These are phyloP conservation scores for Platanthera guangdongensis DNA, from an alignment of 106 monocot species.

Conservation along the genomic window DNA sequence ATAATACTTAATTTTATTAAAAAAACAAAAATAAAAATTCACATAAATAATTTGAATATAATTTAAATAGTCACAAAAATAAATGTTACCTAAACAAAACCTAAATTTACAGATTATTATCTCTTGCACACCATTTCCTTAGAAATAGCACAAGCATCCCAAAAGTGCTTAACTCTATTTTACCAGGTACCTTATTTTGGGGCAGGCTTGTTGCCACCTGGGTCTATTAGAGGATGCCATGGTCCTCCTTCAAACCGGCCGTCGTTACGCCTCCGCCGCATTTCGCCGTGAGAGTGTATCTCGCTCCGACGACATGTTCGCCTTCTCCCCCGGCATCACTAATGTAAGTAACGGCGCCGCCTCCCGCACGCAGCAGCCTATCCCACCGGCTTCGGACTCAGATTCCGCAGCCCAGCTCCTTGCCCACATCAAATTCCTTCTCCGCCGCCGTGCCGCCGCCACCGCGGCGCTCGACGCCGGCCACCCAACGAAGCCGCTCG, in stretches of 20 bases:
- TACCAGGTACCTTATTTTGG: constrained; percentile 71
- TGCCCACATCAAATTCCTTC: constrained; percentile 73
- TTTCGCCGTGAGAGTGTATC: constrained; percentile 58
- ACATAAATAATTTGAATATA: too few relatives aligned
- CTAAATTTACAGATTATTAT: too few relatives aligned
- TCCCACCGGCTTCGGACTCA: constrained; percentile 23
- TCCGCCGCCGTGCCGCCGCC: constrained; percentile 86
- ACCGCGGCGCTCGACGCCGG: constrained; percentile 73
- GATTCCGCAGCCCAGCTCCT: constrained; percentile 57
- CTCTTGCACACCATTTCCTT: too few relatives aligned
- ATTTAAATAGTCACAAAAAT: too few relatives aligned
- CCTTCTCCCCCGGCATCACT: constrained; percentile 4
- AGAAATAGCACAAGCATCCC: too few relatives aligned
- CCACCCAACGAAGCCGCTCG: constrained; percentile 62
- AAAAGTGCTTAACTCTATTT: too few relatives aligned
- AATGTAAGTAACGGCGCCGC: background rate
- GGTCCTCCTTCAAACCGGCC: constrained; percentile 77
- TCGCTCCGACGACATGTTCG: constrained; percentile 66
- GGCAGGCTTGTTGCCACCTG: constrained; percentile 81
- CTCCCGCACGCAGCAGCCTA: background rate
- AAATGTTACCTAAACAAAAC: too few relatives aligned
- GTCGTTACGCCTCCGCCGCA: constrained; percentile 66
- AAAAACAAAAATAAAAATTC: too few relatives aligned
- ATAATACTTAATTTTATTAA: too few relatives aligned
- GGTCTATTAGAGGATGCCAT: constrained; percentile 94